Conservation (phyloP, 208 protist genomes). For the Acanthamoeba healyi region DNA sequence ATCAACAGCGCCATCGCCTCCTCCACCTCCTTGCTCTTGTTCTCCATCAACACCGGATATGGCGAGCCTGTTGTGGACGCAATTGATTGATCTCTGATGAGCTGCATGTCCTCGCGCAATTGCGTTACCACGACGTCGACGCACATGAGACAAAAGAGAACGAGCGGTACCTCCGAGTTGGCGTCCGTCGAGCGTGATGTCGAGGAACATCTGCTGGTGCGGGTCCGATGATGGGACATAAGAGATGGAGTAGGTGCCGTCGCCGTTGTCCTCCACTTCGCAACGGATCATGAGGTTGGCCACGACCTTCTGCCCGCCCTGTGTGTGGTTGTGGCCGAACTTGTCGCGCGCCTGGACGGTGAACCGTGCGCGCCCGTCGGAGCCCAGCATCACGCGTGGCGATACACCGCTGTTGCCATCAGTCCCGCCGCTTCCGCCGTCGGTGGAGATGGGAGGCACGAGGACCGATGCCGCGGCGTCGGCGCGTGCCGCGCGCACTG, state of each 20-base stretch:
- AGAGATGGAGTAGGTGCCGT: constrained; percentile 67
- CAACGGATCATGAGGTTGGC: constrained; percentile 33
- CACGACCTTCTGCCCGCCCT: constrained; percentile 63
- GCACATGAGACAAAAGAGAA: neutral
- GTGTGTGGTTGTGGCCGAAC: constrained; percentile 57
- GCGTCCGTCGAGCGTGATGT: constrained; percentile 44
- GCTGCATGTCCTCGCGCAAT: no score
- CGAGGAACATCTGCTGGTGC: constrained; percentile 55
- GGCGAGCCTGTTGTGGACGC: constrained; percentile 43
- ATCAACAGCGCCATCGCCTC: constrained; percentile 14
- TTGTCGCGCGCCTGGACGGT: constrained; percentile 59
- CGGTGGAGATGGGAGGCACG: neutral
- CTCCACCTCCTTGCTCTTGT: constrained; percentile 46
- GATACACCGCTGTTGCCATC: neutral
- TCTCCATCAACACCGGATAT: constrained; percentile 53
- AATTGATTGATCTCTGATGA: no score
- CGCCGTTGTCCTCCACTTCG: constrained; percentile 58
- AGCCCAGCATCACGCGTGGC: neutral
- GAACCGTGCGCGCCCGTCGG: neutral
- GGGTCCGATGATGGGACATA: constrained; percentile 9
- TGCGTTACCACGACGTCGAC: neutral
- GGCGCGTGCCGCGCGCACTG: neutral
- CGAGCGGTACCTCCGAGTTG: neutral
- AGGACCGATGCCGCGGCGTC: neutral
- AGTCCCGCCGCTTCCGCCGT: neutral